Evolutionary conservation across 352 stramenopile species (phyloP), one percentile per base, ranked within the genome.

Genomic region (Phytopythium ostracodes): DNA sequence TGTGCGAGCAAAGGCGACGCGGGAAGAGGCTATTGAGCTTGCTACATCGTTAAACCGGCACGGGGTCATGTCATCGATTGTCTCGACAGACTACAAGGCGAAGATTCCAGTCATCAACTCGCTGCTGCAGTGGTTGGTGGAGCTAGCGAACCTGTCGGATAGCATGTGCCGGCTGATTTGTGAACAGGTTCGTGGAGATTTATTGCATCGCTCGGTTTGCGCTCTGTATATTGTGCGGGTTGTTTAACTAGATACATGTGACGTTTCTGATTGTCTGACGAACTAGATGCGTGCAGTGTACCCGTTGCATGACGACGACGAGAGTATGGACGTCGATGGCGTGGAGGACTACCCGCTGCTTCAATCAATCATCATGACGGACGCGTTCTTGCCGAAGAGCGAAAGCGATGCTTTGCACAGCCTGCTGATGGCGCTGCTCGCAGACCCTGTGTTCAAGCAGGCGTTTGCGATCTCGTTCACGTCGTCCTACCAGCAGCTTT

Each of bases 371-470:
- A 96, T 97, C 59, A 77, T 93, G 55, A 84, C 84, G 18, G 88
- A 97, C 59, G 80, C 84, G 10, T 91, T 91, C 53, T 65, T 97
- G 24, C 84, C 88, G 11, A 91, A 92, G 67, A 77, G 75, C 35
- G 81, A 76, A 56, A 94, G 77, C 53, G 76, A 89, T 40, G 77
- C 87, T 18, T 75, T 98, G 20, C 91, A 99, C 75, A 96, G 94
- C 40, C 72, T 99, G 1, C 78, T 99, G 20, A 96, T 99, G 71
- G 95, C 94, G 15, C 76, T 99, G 22, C 85, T 99, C 40, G 95
- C 97, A 17, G 96, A 99, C 58, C 93, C 94, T 12, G 77, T 94
- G 7, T 99, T 99, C 73, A 99, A 99, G 71, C 85, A 92, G 63
- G 79, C 89, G n/a, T 91, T 99, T 62, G 96, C 95, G 11, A 91